Conservation (phyloP, 208 protist genomes). For the Wallacemonas sp. region DNA sequence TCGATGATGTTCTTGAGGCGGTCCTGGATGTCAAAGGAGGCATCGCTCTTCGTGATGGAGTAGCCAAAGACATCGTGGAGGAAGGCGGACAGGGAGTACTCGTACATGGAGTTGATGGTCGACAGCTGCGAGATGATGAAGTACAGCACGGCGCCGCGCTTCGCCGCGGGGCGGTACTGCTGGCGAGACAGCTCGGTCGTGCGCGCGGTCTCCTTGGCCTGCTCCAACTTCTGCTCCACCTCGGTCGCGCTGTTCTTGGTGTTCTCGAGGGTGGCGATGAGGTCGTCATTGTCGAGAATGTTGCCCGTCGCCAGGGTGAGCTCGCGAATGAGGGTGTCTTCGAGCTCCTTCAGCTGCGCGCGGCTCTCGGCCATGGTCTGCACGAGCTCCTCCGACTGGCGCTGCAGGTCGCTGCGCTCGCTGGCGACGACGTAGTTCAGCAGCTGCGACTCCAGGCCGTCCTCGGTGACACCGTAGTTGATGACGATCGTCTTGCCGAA, state of each 20-base stretch:
- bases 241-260: slow-evolving; percentile 98
- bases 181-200: slow-evolving; percentile 96
- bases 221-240: slow-evolving; percentile 96
- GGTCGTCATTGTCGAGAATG: slow-evolving; percentile 98
- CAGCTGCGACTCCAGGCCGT: slow-evolving; percentile 98
- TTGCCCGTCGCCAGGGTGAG: slow-evolving; percentile 95
- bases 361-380: slow-evolving; percentile 97
- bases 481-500: slow-evolving; percentile 98
- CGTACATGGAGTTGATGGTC: slow-evolving; percentile 98
- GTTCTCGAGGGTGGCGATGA: slow-evolving; percentile 98
- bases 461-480: slow-evolving; percentile 98
- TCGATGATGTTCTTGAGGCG: slow-evolving; percentile 98
- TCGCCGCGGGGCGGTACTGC: slow-evolving; percentile 96
- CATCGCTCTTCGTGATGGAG: slow-evolving; percentile 93
- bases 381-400: slow-evolving; percentile 95
- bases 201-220: slow-evolving; percentile 93
- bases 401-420: slow-evolving; percentile 97
- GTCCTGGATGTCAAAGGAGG: slow-evolving; percentile 91
- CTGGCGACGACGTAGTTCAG: slow-evolving; percentile 98
- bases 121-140: slow-evolving; percentile 97
- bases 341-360: slow-evolving; percentile 96
- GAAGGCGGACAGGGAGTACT: slow-evolving; percentile 98
- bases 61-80: slow-evolving; percentile 97
- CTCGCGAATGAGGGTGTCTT: slow-evolving; percentile 98
- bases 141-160: slow-evolving; percentile 98